Base-by-base conservation (phyloP, 805 yeast genomes). In the Candida maesae region DNA sequence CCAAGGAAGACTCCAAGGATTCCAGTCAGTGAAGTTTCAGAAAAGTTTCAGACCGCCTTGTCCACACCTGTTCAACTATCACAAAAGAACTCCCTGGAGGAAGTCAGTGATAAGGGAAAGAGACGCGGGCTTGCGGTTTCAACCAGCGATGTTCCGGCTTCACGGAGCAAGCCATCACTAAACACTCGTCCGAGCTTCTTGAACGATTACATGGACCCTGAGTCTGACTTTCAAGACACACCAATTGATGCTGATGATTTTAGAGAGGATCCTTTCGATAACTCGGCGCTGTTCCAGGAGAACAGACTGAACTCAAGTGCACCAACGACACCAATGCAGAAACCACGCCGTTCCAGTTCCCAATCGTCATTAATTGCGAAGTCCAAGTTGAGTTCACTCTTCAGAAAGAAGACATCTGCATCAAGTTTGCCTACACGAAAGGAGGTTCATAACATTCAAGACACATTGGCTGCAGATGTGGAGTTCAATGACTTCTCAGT, bases 371-470 rank as follows among this genome's bases (percentile, higher is more conserved):
- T 38, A 5, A n/a, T 32, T 4, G 11, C 27, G 11, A 35, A 16
- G n/a, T 10, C 33, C 16, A 15, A n/a, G 17, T 18, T 45, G 11
- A 38, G 41, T 5, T 31, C 43, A 6, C 23, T 45, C 7, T 32
- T 39, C 28, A 39, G 27, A 6, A 41, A 39, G 36, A 36, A 27
- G n/a, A 28, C 45, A 26, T 16, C 38, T n/a, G 10, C 26, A 25
- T 5, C 13, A 3, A 37, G 16, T 12, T 23, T 38, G 9, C 51
- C 58, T 5, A 18, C 41, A 3, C 50, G 36, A 15, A 52, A 21
- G 29, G 45, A 39, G 29, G 53, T 57, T 24, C 56, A 51, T 35
- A 34, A 43, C 3, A 51, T 55, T 1, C 58, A 55, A 28, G 60
- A 55, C 13, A 55, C 60, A 10, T 33, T 55, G 3, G 18, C 41